A percentile compares a stretch with the other conserved stretches of the same genome.
These are phyloP conservation scores for Boletus subcaerulescens DNA, from an alignment of 768 basidiomycete species.

Conservation along the genomic window DNA sequence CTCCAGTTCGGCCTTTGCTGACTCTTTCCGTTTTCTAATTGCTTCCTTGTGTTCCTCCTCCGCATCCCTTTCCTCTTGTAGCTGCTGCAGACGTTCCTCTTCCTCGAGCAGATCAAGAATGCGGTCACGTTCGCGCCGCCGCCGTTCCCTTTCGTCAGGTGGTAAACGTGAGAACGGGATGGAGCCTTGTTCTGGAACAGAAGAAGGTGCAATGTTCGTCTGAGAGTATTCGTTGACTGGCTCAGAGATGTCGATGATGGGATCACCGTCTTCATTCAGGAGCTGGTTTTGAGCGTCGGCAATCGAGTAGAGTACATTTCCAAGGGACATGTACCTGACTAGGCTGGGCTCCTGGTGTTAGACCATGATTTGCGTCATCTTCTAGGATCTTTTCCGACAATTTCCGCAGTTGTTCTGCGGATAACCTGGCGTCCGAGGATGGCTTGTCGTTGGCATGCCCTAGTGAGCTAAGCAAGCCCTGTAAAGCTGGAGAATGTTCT, in stretches of 20 bases:
- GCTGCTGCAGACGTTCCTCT: slow-evolving; percentile 54
- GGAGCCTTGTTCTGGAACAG: slow-evolving; percentile 42
- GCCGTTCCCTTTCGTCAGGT: slow-evolving; percentile 44
- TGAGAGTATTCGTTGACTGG: slow-evolving; percentile 36
- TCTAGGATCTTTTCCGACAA: slow-evolving; percentile 54
- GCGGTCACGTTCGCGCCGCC: slow-evolving; percentile 56
- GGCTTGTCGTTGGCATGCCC: slow-evolving; percentile 15
- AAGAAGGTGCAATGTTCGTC: slow-evolving; percentile 11
- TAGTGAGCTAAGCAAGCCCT: slow-evolving; percentile 39
- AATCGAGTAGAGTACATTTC: slow-evolving; percentile 18
- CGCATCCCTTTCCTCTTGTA: slow-evolving; percentile 39
- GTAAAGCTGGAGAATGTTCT: slow-evolving; percentile 32
- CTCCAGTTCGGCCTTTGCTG: slow-evolving; percentile 41
- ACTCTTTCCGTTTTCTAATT: slow-evolving; percentile 50
- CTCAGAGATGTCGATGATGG: slow-evolving; percentile 76
- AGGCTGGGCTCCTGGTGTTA: slow-evolving; percentile 45
- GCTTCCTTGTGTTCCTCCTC: slow-evolving; percentile 44
- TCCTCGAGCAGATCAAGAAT: slow-evolving; percentile 69
- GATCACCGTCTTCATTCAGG: slow-evolving; percentile 74
- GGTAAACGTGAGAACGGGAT: slow-evolving; percentile 47
- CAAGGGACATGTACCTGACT: slow-evolving; percentile 55
- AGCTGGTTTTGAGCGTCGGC: slow-evolving; percentile 41
- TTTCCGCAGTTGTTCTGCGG: slow-evolving; percentile 47
- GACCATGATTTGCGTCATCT: slow-evolving; percentile 42
- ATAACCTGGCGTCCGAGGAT: slow-evolving; percentile 29